Conservation (phyloP, 805 yeast genomes). For the Ogataea polymorpha region DNA sequence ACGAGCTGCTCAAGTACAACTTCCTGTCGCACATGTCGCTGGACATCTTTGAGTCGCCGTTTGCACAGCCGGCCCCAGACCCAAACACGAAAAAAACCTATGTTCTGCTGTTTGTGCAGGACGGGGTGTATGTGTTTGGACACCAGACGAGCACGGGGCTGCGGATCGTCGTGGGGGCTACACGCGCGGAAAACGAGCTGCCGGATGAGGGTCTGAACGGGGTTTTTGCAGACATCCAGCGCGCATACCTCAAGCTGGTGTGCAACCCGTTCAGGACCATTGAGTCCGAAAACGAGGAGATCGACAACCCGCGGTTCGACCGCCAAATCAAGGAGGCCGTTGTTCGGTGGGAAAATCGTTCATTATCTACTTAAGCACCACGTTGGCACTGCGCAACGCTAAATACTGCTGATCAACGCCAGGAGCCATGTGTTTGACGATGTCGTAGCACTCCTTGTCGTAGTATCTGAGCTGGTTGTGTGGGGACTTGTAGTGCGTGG, state of each 20-base stretch:
- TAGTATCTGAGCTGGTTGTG: slow-evolving; percentile 73
- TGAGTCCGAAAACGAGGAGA: slow-evolving; percentile 29
- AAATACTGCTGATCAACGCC: slow-evolving; percentile 93
- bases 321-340: slow-evolving; percentile 25
- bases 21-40: slow-evolving; percentile 75
- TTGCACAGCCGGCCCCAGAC: slow-evolving; percentile 17
- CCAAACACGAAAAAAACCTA: slow-evolving; percentile 29
- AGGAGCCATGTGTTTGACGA: slow-evolving; percentile 75
- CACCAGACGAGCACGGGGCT: slow-evolving; percentile 66
- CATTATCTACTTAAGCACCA: slow-evolving; percentile 52
- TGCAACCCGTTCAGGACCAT: slow-evolving; percentile 60
- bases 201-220: slow-evolving; percentile 17
- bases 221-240: slow-evolving; percentile 45
- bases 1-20: slow-evolving; percentile 56
- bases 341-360: slow-evolving; percentile 21
- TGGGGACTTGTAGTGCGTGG: slow-evolving; percentile 72
- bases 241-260: slow-evolving; percentile 50
- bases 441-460: slow-evolving; percentile 77
- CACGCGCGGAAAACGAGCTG: slow-evolving; percentile 32
- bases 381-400: slow-evolving; percentile 83
- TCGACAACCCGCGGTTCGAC: slow-evolving; percentile 32
- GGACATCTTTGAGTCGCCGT: slow-evolving; percentile 59
- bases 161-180: slow-evolving; percentile 58
- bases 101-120: slow-evolving; percentile 59
- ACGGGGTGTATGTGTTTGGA: slow-evolving; percentile 65